Base-by-base conservation (phyloP, 495 filamentous ascomycete genomes). In the Tetracladium marchalianum region DNA sequence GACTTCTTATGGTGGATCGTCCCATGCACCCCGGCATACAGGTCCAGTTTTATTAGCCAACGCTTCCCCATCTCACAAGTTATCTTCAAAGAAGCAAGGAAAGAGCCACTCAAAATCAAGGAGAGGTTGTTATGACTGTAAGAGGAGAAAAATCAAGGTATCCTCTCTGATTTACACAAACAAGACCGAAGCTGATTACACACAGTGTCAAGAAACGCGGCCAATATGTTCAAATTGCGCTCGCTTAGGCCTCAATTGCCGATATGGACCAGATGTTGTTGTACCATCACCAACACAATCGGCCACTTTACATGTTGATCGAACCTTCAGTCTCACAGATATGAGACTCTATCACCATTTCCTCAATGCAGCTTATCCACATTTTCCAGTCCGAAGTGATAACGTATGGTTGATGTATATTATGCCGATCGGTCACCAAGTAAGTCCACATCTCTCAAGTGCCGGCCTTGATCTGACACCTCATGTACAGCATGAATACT, bases 281-380 rank as follows among this genome's bases (percentile, higher is more conserved):
- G 24, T 68, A 66, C 8, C 63, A 56, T 54, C 59, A 27, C 44
- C 52, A 31, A 42, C 19, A 39, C 46, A 42, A 42, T 37, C 38
- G 24, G 22, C 35, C 8, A 31, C 27, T 24, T 42, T 22, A 16
- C 42, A 39, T 17, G 42, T 35, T 49, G 27, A 41, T 31, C 27
- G 33, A 35, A 18, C 22, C 19, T 49, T 80, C 56, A 71, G 64
- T 37, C 60, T 73, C 15, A 65, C 72, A 15, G 76, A 80, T 55
- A 71, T 81, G 59, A 70, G 76, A 39, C 71, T 79, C 53, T 80
- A 79, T 57, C 77, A 81, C 58, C 75, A 80, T 50, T 79, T 81
- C 46, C 58, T 81, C 19, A 48, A 70, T 16, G 62, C 60, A 9
- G 77, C 75, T 46, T 72, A 73, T 44, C 78, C 77, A 9, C 67